phyloP scores from a whole-genome alignment of 164 flowering plant genomes.

The Kingdonia uniflora region DNA sequence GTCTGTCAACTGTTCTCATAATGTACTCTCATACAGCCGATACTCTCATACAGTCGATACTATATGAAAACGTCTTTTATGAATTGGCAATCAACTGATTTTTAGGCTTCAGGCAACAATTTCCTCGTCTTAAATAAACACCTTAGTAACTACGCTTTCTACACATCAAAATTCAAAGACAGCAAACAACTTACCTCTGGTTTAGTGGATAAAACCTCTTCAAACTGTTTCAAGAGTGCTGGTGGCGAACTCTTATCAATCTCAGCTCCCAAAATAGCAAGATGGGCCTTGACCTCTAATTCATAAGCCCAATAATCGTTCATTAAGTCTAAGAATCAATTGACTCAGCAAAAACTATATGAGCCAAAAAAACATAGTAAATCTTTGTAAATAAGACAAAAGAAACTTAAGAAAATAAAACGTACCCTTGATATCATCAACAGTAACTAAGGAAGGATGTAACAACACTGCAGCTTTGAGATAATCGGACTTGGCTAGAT shows the following conservation, averaged over 20 bases:
- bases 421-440: slow-evolving; percentile 61
- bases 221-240: slow-evolving; percentile 57
- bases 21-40: no score
- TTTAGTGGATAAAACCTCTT: slow-evolving; percentile 40
- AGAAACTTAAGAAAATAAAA: not conserved
- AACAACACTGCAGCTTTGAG: slow-evolving; percentile 58
- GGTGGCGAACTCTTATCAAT: slow-evolving; percentile 58
- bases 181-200: slow-evolving; percentile 37
- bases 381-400: not conserved
- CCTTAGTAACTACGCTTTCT: no score
- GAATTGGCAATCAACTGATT: no score
- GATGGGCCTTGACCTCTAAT: slow-evolving; percentile 57
- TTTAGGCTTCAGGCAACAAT: no score
- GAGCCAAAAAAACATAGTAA: not conserved
- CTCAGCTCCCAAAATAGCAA: slow-evolving; percentile 70
- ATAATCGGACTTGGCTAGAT: slow-evolving; percentile 33
- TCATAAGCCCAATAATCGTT: not conserved
- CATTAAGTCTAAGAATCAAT: not conserved
- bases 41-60: no score
- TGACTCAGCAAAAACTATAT: not conserved
- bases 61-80: no score
- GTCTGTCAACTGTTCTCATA: no score
- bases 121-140: no score
- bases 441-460: slow-evolving; percentile 60
- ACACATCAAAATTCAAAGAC: no score